Evolutionary conservation across 345 rosid species (phyloP).

Genomic region (Zanthoxylum bungeanum): DNA sequence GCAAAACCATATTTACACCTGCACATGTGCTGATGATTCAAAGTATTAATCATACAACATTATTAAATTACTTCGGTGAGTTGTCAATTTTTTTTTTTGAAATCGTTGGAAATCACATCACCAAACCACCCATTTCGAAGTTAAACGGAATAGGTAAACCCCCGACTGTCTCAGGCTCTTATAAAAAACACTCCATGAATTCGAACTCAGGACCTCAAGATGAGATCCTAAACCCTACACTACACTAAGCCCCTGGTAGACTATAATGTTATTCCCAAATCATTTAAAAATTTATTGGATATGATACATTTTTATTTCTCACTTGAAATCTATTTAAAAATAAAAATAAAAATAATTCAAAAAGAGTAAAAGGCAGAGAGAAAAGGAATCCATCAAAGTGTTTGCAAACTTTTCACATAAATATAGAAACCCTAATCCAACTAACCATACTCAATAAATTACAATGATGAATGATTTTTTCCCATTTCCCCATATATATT

Average conservation of each 20-base stretch:
- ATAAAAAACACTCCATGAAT: too few species aligned
- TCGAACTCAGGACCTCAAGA: too few species aligned
- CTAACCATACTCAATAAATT: too few species aligned
- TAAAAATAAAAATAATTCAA: too few species aligned
- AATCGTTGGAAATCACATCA: too few species aligned
- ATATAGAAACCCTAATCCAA: too few species aligned
- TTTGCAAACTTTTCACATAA: background rate
- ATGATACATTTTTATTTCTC: background rate
- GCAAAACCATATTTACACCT: constrained; percentile 1
- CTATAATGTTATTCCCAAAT: background rate
- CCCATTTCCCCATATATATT: background rate
- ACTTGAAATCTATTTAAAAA: background rate
- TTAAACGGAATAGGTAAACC: too few species aligned
- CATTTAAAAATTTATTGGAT: background rate
- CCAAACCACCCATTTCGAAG: too few species aligned
- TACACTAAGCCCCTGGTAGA: too few species aligned
- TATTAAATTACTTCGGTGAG: background rate
- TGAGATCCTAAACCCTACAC: too few species aligned
- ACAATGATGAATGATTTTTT: too few species aligned
- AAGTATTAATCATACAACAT: background rate
- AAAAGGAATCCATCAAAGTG: background rate
- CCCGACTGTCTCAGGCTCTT: background rate
- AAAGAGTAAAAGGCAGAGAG: too few species aligned
- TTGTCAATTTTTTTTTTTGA: background rate
- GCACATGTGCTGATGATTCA: background rate